Conservation (phyloP, 2,329 filamentous ascomycete genomes). For the Neurospora sp. region DNA sequence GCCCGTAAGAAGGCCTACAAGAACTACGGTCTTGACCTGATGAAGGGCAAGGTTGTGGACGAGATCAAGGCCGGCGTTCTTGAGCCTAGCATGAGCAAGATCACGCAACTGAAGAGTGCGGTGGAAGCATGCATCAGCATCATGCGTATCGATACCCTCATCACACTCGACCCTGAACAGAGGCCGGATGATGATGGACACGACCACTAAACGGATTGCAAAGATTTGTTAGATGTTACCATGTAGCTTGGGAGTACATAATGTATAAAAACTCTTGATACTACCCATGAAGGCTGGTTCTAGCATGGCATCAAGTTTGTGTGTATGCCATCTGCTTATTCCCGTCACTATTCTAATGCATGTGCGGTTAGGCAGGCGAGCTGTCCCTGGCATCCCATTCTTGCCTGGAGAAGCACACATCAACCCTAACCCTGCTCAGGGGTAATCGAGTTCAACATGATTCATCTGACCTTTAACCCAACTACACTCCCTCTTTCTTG, state of each 20-base stretch:
- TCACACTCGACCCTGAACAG: conserved; percentile 92
- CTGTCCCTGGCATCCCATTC: background rate
- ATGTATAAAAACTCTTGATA: background rate
- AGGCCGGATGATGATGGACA: conserved; percentile 71
- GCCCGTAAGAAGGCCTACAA: conserved; percentile 96
- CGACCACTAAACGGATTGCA: conserved; percentile 51
- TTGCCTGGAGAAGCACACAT: background rate
- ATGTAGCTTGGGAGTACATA: background rate
- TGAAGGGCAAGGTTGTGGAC: conserved; percentile 83
- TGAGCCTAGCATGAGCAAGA: conserved; percentile 96
- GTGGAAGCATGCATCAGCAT: conserved; percentile 98
- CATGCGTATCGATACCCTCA: conserved; percentile 98
- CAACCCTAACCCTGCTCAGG: background rate
- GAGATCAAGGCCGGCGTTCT: conserved; percentile 90
- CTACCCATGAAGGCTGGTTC: background rate
- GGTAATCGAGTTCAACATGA: background rate
- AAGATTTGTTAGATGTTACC: background rate
- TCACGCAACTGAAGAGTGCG: conserved; percentile 95
- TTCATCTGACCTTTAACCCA: background rate
- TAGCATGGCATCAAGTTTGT: background rate
- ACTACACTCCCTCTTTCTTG: background rate
- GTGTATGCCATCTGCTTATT: background rate
- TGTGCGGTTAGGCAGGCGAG: background rate
- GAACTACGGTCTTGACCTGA: conserved; percentile 92
- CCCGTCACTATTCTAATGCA: background rate